Evolutionary conservation across 306 rosid genomes (phyloP).

Genomic region (Mimosa bimucronata): DNA sequence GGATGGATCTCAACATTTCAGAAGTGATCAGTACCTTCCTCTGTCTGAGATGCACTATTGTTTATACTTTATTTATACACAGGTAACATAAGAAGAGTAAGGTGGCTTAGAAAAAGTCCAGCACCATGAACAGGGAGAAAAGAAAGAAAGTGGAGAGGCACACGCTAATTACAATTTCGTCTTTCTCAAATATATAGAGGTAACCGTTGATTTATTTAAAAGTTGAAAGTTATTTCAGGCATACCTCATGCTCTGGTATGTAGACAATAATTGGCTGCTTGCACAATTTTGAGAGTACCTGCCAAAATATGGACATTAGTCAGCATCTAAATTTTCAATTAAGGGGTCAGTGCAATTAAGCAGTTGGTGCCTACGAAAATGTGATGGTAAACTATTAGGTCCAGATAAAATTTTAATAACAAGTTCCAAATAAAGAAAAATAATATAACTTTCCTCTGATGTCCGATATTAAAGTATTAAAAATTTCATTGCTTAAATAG

Average conservation of each 20-base stretch:
- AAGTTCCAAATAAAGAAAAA: too few species aligned
- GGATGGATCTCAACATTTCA: not conserved
- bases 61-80: not conserved
- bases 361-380: not conserved
- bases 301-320: conserved; percentile 41
- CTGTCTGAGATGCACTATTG: not conserved
- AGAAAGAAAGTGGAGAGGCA: not conserved
- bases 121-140: not conserved
- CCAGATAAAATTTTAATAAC: conserved; percentile 8
- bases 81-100: not conserved
- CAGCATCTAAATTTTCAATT: conserved; percentile 20
- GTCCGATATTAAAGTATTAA: not conserved
- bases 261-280: conserved; percentile 84
- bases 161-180: not conserved
- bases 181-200: conserved; percentile 21
- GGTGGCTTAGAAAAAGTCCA: not conserved
- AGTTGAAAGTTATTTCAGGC: conserved; percentile 30
- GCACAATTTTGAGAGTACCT: conserved; percentile 90
- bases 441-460: too few species aligned
- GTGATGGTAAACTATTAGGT: conserved; percentile 20
- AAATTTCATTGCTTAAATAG: not conserved
- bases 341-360: conserved; percentile 19
- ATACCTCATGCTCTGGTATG: conserved; percentile 97
- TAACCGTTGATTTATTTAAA: conserved; percentile 15
- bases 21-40: not conserved